These are phyloP conservation scores for Uronychia setigera DNA, from an alignment of 73 alveolate genomes.

Conservation along the genomic window DNA sequence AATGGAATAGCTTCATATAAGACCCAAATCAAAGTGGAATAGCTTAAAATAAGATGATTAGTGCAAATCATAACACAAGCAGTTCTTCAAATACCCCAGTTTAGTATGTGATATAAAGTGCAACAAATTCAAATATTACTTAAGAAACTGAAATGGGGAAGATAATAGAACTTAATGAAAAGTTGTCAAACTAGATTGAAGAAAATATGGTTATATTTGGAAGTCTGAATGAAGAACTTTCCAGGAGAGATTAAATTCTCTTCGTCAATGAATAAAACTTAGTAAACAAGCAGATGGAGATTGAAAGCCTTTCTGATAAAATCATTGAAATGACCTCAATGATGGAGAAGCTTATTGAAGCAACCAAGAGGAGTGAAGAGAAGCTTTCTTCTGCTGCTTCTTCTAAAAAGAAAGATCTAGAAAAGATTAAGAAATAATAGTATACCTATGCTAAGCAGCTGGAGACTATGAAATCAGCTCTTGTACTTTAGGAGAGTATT, in stretches of 20 bases:
- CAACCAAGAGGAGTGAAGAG: slow-evolving; percentile 11
- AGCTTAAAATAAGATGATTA: not conserved
- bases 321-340: slow-evolving; percentile 23
- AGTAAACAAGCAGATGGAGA: slow-evolving; percentile 23
- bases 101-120: too few species aligned
- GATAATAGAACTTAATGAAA: slow-evolving; percentile 33
- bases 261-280: slow-evolving; percentile 13
- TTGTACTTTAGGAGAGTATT: not conserved
- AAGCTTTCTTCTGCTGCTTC: not conserved
- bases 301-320: slow-evolving; percentile 11
- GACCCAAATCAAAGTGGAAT: too few species aligned
- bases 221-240: slow-evolving; percentile 21
- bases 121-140: not conserved
- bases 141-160: not conserved
- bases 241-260: slow-evolving; percentile 11
- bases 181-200: slow-evolving; percentile 36
- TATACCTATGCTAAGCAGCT: not conserved
- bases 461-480: not conserved
- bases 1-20: not conserved
- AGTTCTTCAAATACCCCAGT: too few species aligned
- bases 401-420: not conserved
- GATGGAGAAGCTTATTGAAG: slow-evolving; percentile 30
- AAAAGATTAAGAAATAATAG: not conserved
- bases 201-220: slow-evolving; percentile 26
- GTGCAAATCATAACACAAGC: not conserved